Evolutionary conservation across 1,284 basidiomycete species (phyloP).

Genomic region (Schizophyllum commune): DNA sequence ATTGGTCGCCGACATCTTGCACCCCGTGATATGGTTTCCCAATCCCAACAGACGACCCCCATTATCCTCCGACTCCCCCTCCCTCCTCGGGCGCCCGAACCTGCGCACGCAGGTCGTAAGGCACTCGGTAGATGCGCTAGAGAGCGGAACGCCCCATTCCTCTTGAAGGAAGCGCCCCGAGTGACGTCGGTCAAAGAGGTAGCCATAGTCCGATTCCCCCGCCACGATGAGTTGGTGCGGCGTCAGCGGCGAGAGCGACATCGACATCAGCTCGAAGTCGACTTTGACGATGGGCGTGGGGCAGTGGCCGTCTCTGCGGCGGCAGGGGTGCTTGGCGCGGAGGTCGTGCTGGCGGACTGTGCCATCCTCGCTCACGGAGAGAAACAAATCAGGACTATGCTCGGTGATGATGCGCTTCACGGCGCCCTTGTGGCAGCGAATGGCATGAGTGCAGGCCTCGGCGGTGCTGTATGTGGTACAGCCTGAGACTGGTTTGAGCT

Average conservation of each 20-base stretch:
- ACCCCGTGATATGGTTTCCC: conserved; percentile 72
- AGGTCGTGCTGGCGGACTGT: conserved; percentile 79
- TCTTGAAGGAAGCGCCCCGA: conserved; percentile 52
- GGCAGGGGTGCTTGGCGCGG: conserved; percentile 59
- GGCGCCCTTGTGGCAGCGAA: conserved; percentile 62
- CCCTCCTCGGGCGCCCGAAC: conserved; percentile 52
- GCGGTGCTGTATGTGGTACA: conserved; percentile 29
- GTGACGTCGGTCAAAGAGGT: conserved; percentile 84
- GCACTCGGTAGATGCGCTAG: neutral
- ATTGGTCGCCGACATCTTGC: conserved; percentile 67
- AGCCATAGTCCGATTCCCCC: conserved; percentile 68
- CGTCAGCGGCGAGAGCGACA: conserved; percentile 61
- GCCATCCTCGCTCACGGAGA: conserved; percentile 27
- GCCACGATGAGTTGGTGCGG: conserved; percentile 73
- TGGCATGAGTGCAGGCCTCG: conserved; percentile 41
- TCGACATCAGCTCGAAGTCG: conserved; percentile 51
- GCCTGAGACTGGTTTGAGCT: too few species aligned
- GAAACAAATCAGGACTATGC: conserved; percentile 67
- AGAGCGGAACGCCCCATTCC: conserved; percentile 65
- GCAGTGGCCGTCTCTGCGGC: conserved; percentile 31
- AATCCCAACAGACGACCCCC: conserved; percentile 1
- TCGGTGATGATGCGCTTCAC: conserved; percentile 83
- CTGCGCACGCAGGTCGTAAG: conserved; percentile 78
- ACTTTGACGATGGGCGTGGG: conserved; percentile 62
- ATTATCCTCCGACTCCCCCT: neutral